Evolutionary conservation across 495 filamentous ascomycete species (phyloP).

Genomic region (Xylaria nigripes): DNA sequence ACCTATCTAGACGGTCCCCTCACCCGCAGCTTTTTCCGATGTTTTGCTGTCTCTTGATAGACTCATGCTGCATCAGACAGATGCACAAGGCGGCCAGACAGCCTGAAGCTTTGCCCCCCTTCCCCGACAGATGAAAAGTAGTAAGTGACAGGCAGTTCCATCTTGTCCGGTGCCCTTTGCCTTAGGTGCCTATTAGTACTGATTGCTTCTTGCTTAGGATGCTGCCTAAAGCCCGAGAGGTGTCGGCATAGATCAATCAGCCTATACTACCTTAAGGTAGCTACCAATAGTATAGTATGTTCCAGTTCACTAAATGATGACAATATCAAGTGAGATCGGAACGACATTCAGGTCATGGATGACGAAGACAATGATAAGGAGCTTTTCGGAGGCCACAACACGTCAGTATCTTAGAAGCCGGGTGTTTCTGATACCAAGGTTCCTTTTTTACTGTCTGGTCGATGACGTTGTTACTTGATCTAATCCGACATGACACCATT

Average conservation of each 20-base stretch:
- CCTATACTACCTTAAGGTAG: too few relatives aligned
- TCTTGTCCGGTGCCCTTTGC: too few relatives aligned
- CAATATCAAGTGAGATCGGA: slow-evolving; percentile 7
- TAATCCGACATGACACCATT: slow-evolving; percentile 40
- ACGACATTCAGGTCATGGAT: slow-evolving; percentile 23
- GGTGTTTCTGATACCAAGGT: slow-evolving; percentile 30
- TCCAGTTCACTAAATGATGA: slow-evolving; percentile 4
- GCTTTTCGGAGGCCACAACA: slow-evolving; percentile 34
- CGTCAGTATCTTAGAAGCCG: slow-evolving; percentile 32
- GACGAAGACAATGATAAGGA: slow-evolving; percentile 37
- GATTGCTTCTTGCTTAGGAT: neutral
- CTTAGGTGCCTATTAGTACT: neutral
- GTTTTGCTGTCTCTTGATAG: neutral
- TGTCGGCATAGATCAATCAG: too few relatives aligned
- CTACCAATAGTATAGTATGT: neutral
- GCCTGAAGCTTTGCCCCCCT: too few relatives aligned
- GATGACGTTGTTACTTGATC: slow-evolving; percentile 47
- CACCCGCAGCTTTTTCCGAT: neutral
- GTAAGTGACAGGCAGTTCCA: too few relatives aligned
- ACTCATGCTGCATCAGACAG: too few relatives aligned
- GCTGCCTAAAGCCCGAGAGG: neutral
- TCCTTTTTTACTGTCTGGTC: slow-evolving; percentile 43
- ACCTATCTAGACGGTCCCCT: neutral
- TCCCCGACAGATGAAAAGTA: too few relatives aligned
- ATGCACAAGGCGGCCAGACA: too few relatives aligned